Evolutionary conservation across 2,329 filamentous ascomycete genomes (phyloP).

Genomic region (Ophiostoma piceae): DNA sequence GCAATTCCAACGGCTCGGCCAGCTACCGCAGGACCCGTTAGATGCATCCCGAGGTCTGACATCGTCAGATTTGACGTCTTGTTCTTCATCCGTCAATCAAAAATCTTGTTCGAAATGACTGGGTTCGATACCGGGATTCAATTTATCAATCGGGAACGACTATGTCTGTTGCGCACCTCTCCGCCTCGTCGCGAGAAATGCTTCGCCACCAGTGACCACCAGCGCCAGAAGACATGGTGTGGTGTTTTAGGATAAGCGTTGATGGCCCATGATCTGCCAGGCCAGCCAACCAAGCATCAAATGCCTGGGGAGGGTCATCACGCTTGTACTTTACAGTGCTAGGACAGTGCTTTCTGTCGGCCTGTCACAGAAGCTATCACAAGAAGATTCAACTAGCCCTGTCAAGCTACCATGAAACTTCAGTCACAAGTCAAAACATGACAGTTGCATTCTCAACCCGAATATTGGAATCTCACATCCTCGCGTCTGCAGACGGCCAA

Average conservation of each 20-base stretch:
- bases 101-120: background rate
- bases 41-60: background rate
- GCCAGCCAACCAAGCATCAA: background rate
- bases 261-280: background rate
- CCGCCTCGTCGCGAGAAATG: background rate
- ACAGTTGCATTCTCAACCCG: background rate
- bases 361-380: no score
- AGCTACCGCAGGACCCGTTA: background rate
- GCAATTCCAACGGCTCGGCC: slow-evolving; percentile 4
- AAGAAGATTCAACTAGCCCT: no score
- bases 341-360: background rate
- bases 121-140: background rate
- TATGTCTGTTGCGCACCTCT: no score
- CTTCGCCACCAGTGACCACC: background rate
- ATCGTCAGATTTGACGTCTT: background rate
- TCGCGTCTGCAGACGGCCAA: background rate
- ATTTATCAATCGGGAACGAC: no score
- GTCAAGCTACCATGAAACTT: no score
- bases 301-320: background rate
- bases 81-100: background rate
- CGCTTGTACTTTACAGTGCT: slow-evolving; percentile 9
- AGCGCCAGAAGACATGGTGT: background rate
- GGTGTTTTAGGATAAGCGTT: slow-evolving; percentile 1
- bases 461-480: background rate
- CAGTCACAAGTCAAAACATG: background rate